Conservation (phyloP, 148 eudicot genomes). For the Linanthus parryae region DNA sequence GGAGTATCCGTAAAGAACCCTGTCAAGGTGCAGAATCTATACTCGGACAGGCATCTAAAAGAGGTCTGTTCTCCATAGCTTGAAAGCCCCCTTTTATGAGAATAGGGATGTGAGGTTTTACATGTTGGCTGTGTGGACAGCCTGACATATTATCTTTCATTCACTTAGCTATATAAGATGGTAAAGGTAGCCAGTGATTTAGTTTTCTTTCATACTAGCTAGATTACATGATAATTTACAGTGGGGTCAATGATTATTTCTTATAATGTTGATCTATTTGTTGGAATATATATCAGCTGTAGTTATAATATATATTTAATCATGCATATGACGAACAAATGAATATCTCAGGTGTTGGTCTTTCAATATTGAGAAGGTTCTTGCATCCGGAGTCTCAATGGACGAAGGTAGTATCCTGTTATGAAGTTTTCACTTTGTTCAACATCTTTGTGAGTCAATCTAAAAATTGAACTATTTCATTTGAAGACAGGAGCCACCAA, state of each 20-base stretch:
- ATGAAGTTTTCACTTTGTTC: constrained; percentile 12
- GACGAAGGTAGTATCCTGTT: constrained; percentile 58
- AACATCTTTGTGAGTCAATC: constrained; percentile 10
- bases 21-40: too few species aligned
- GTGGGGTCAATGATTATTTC: background rate
- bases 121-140: too few species aligned
- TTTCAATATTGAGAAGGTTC: constrained; percentile 79
- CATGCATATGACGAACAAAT: constrained; percentile 6
- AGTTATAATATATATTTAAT: too few species aligned
- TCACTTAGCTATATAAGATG: too few species aligned
- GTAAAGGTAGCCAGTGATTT: too few species aligned
- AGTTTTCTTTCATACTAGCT: background rate
- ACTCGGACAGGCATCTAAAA: too few species aligned
- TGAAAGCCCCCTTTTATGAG: too few species aligned
- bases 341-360: constrained; percentile 75
- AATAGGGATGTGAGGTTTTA: too few species aligned
- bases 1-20: too few species aligned
- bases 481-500: constrained; percentile 68
- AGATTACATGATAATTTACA: background rate
- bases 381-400: constrained; percentile 51
- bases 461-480: constrained; percentile 36
- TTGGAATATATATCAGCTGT: background rate
- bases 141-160: too few species aligned
- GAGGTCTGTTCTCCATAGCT: too few species aligned
- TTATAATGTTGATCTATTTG: background rate